A percentile compares a stretch with the other conserved stretches of the same genome.
Evolutionary conservation across 768 basidiomycete genomes (phyloP).

Genomic region (Macrolepiota fuliginosa): DNA sequence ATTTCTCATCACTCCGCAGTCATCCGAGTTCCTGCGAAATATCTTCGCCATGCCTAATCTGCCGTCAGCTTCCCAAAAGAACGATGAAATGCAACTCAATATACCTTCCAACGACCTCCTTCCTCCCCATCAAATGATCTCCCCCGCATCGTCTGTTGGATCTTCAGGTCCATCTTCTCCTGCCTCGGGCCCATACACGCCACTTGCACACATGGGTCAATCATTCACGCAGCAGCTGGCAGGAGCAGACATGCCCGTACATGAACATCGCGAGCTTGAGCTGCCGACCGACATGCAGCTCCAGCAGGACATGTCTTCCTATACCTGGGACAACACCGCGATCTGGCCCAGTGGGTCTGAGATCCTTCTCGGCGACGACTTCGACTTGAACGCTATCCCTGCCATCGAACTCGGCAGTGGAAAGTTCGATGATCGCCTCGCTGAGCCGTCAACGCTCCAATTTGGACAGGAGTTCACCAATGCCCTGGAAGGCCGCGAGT

Average conservation of each 20-base stretch:
- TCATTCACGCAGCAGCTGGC: constrained; percentile 19
- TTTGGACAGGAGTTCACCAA: constrained; percentile 31
- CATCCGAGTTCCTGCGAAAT: constrained; percentile 47
- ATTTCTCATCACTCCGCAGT: constrained; percentile 27
- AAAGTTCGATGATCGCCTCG: constrained; percentile 33
- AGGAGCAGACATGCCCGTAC: constrained; percentile 17
- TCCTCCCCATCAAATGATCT: constrained; percentile 43
- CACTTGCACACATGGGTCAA: constrained; percentile 31
- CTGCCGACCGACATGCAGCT: constrained; percentile 37
- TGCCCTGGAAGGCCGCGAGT: constrained; percentile 25
- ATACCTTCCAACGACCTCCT: constrained; percentile 23
- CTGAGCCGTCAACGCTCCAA: constrained; percentile 25
- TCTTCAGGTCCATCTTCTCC: constrained; percentile 54
- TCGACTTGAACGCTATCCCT: constrained; percentile 64
- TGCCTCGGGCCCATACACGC: constrained; percentile 48
- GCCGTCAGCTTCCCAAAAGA: constrained; percentile 10
- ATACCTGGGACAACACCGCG: constrained; percentile 31
- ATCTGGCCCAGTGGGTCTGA: constrained; percentile 32
- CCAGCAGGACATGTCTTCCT: constrained; percentile 35
- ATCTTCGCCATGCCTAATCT: constrained; percentile 38
- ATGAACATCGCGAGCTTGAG: constrained; percentile 31
- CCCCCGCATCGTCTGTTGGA: constrained; percentile 46
- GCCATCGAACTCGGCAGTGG: constrained; percentile 59
- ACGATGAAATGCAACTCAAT: constrained; percentile 3
- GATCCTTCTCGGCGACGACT: constrained; percentile 56